phyloP scores from a whole-genome alignment of 2,329 filamentous ascomycete species.

The Diaporthe aspalathi region DNA sequence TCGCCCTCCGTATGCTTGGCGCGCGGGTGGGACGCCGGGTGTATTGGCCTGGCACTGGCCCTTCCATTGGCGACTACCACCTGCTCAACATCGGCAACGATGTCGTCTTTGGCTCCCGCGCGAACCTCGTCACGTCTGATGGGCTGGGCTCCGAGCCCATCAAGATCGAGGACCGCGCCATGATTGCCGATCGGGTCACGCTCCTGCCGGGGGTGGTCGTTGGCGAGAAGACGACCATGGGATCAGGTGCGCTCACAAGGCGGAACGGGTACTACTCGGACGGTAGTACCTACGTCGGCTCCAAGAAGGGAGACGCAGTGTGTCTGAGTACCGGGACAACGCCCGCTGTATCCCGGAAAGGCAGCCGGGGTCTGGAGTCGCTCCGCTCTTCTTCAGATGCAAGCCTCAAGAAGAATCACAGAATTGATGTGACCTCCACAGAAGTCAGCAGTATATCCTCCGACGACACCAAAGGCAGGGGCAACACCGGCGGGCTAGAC shows the following conservation, averaged over 20 bases:
- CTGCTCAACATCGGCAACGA: constrained; percentile 66
- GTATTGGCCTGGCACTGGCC: constrained; percentile 69
- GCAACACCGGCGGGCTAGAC: constrained; percentile 9
- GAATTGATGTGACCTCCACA: background rate
- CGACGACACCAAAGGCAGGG: background rate
- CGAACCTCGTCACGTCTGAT: constrained; percentile 65
- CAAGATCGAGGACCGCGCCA: constrained; percentile 59
- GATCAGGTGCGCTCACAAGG: constrained; percentile 63
- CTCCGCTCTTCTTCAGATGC: background rate
- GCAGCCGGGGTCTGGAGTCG: constrained; percentile 32
- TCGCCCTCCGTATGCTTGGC: constrained; percentile 62
- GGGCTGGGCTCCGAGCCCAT: constrained; percentile 60
- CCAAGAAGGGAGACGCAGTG: constrained; percentile 61
- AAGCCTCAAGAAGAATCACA: background rate
- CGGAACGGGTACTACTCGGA: constrained; percentile 57
- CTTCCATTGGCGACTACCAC: constrained; percentile 64
- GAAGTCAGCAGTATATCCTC: background rate
- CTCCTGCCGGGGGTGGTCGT: constrained; percentile 63
- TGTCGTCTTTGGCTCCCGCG: constrained; percentile 69
- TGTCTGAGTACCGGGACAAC: constrained; percentile 46
- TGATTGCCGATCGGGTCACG: constrained; percentile 68
- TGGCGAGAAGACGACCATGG: constrained; percentile 61
- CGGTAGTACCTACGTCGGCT: constrained; percentile 63
- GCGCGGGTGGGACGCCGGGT: constrained; percentile 63
- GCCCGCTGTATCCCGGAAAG: background rate